Conservation (phyloP, 352 stramenopile genomes). For the Halophytophthora batemanensis region DNA sequence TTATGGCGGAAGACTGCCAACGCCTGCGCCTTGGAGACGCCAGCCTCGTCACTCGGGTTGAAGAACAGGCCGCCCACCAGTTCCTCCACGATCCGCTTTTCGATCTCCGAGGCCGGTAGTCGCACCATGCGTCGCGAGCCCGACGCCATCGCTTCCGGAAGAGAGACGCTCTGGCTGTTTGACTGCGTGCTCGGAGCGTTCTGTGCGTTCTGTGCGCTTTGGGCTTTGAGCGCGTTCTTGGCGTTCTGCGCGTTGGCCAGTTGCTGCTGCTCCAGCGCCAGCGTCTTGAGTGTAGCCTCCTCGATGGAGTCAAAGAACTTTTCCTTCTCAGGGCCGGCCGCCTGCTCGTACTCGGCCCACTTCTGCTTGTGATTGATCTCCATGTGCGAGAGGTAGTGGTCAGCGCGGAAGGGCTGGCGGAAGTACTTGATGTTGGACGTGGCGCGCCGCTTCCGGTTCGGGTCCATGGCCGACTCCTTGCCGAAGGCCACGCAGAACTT, state of each 20-base stretch:
- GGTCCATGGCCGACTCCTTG: conserved; percentile 48
- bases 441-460: conserved; percentile 55
- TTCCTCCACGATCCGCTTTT: conserved; percentile 49
- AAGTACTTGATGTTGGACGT: conserved; percentile 80
- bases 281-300: conserved; percentile 25
- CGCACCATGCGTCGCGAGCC: too few relatives aligned
- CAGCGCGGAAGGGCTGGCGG: conserved; percentile 55
- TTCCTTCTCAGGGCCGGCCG: conserved; percentile 50
- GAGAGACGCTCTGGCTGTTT: too few relatives aligned
- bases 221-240: too few relatives aligned
- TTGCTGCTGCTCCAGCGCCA: conserved; percentile 28
- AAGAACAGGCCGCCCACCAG: conserved; percentile 54
- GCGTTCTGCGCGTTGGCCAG: conserved; percentile 9
- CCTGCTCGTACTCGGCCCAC: conserved; percentile 59
- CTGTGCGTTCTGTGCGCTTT: too few relatives aligned
- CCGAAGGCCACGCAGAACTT: conserved; percentile 75
- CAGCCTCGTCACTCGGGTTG: conserved; percentile 38
- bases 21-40: conserved; percentile 33
- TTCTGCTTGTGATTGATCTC: conserved; percentile 70
- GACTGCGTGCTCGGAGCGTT: too few relatives aligned
- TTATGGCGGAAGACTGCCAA: conserved; percentile 55
- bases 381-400: conserved; percentile 67
- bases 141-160: too few relatives aligned
- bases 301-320: conserved; percentile 46
- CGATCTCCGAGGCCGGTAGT: conserved; percentile 53